Evolutionary conservation across 1,284 basidiomycete genomes (phyloP).

Genomic region (Caloboletus firmus): DNA sequence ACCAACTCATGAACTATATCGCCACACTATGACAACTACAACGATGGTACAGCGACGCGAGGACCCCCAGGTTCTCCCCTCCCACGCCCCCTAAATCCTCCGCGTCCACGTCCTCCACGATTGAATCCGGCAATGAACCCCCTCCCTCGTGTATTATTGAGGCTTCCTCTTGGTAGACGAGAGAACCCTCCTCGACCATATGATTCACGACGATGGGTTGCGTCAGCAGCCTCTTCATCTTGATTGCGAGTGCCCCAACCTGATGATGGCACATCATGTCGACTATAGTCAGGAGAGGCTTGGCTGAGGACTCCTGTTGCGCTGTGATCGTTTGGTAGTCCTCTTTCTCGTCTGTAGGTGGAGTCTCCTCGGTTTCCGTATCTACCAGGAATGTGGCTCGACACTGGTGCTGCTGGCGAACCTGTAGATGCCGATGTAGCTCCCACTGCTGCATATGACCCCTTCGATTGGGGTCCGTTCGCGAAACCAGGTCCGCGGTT

Average conservation of each 20-base stretch:
- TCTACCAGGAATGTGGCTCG: slow-evolving; percentile 2
- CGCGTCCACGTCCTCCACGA: slow-evolving; percentile 44
- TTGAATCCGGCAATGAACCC: slow-evolving; percentile 35
- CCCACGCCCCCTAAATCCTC: slow-evolving; percentile 46
- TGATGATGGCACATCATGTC: neutral
- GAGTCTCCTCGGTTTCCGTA: slow-evolving; percentile 1
- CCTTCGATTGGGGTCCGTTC: slow-evolving; percentile 6
- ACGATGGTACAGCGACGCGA: neutral
- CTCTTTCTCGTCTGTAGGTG: slow-evolving; percentile 1
- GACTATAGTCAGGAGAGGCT: neutral
- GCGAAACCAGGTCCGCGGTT: slow-evolving; percentile 36
- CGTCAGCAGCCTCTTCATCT: slow-evolving; percentile 10
- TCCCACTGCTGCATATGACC: slow-evolving; percentile 10
- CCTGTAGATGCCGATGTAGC: neutral
- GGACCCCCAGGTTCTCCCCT: slow-evolving; percentile 36
- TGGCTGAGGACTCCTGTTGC: neutral
- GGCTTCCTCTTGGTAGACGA: slow-evolving; percentile 10
- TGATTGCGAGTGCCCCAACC: neutral
- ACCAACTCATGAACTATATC: neutral
- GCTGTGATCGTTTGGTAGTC: slow-evolving; percentile 9
- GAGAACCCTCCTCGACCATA: slow-evolving; percentile 10
- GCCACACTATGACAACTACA: slow-evolving; percentile 5
- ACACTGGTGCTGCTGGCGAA: neutral
- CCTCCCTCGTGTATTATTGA: slow-evolving; percentile 34
- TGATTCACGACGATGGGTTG: slow-evolving; percentile 1